Percentiles rank a stretch among this genome's conserved stretches.
Evolutionary conservation across 805 yeast genomes (phyloP).

Genomic region (Myxozyma udenii): DNA sequence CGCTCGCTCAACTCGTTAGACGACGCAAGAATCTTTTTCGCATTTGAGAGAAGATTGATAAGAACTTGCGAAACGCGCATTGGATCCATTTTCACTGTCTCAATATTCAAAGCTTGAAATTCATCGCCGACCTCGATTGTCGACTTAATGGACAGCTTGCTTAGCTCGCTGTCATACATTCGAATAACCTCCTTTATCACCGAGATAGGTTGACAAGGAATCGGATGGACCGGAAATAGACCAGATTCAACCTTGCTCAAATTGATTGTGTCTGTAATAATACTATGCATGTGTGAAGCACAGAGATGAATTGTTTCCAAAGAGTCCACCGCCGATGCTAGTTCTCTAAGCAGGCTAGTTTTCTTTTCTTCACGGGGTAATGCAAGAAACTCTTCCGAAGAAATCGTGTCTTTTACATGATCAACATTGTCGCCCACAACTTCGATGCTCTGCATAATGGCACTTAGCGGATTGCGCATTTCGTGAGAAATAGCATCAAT

Average conservation of each 20-base stretch:
- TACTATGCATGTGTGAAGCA: slow-evolving; percentile 33
- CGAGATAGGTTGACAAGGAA: slow-evolving; percentile 16
- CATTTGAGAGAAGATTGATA: slow-evolving; percentile 87
- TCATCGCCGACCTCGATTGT: slow-evolving; percentile 47
- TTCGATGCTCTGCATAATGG: slow-evolving; percentile 92
- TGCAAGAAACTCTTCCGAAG: not conserved
- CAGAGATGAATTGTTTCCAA: slow-evolving; percentile 23
- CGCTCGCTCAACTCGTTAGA: slow-evolving; percentile 52
- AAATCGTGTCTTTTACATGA: slow-evolving; percentile 40
- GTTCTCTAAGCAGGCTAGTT: not conserved
- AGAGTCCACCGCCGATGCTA: not conserved
- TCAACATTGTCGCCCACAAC: slow-evolving; percentile 86
- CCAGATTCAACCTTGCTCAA: slow-evolving; percentile 39
- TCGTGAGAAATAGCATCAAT: slow-evolving; percentile 93
- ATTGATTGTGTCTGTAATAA: slow-evolving; percentile 73
- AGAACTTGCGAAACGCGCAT: slow-evolving; percentile 87
- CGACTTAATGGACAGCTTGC: slow-evolving; percentile 68
- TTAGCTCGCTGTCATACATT: slow-evolving; percentile 75
- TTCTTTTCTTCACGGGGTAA: not conserved
- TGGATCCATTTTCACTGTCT: slow-evolving; percentile 75
- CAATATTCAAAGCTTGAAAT: slow-evolving; percentile 5
- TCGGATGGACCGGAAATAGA: slow-evolving; percentile 25
- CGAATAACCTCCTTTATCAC: slow-evolving; percentile 56
- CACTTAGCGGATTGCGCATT: slow-evolving; percentile 90
- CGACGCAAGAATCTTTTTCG: slow-evolving; percentile 88